These are phyloP conservation scores for Phlegmacium glaucopus DNA, from an alignment of 768 basidiomycete species.

Conservation along the genomic window DNA sequence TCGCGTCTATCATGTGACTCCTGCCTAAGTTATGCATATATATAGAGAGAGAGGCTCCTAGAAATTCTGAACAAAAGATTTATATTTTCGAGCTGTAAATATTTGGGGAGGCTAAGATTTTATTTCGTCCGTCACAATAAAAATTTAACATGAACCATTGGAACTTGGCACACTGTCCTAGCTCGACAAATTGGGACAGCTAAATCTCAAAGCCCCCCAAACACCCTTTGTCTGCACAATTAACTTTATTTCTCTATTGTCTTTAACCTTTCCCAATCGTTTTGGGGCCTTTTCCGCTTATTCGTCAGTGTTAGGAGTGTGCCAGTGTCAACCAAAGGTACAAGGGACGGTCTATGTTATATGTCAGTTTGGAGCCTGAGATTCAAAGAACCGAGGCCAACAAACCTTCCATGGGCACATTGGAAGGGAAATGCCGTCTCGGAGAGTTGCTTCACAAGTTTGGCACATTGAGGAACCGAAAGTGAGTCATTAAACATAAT, in stretches of 20 bases:
- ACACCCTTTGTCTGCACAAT: slow-evolving; percentile 10
- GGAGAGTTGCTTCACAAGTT: slow-evolving; percentile 64
- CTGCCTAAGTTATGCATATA: no score
- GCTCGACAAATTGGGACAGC: slow-evolving; percentile 17
- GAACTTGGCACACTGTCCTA: slow-evolving; percentile 12
- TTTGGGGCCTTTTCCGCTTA: slow-evolving; percentile 16
- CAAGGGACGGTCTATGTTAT: slow-evolving; percentile 35
- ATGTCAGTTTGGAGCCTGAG: slow-evolving; percentile 4
- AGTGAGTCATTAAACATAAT: slow-evolving; percentile 96
- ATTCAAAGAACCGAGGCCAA: slow-evolving; percentile 9
- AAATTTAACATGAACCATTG: slow-evolving; percentile 1
- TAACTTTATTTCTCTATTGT: slow-evolving; percentile 15
- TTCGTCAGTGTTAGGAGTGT: slow-evolving; percentile 9
- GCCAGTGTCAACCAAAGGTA: slow-evolving; percentile 32
- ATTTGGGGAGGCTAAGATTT: background rate
- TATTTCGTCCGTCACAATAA: no score
- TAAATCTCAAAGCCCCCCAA: slow-evolving; percentile 10
- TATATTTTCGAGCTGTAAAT: background rate
- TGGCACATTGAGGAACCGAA: slow-evolving; percentile 60
- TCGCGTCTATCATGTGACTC: no score
- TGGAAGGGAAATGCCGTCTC: slow-evolving; percentile 85
- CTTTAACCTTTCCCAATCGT: slow-evolving; percentile 25
- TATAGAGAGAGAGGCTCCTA: no score
- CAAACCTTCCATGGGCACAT: slow-evolving; percentile 91
- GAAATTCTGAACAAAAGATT: no score